Conservation (phyloP, 768 basidiomycete genomes). For the Pholiota molesta region DNA sequence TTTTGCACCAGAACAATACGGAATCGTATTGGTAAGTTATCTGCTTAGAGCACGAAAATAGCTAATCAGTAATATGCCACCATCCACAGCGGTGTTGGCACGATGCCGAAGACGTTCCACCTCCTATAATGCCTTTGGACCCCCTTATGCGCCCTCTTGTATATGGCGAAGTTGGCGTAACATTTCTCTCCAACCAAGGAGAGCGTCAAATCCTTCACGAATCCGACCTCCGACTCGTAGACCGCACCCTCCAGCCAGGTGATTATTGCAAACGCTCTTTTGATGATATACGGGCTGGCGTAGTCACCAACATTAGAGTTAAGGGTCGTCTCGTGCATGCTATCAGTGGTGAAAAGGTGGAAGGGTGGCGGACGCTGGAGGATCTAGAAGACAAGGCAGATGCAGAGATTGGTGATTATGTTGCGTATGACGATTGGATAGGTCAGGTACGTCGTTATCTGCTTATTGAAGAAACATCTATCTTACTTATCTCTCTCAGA, state of each 20-base stretch:
- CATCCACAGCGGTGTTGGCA: constrained; percentile 89
- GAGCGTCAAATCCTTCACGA: constrained; percentile 75
- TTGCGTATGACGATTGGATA: constrained; percentile 84
- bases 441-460: constrained; percentile 67
- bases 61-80: background rate
- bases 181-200: constrained; percentile 53
- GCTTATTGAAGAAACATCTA: background rate
- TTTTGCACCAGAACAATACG: constrained; percentile 44
- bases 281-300: constrained; percentile 75
- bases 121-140: constrained; percentile 47
- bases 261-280: constrained; percentile 82
- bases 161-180: constrained; percentile 83
- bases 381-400: constrained; percentile 61
- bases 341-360: constrained; percentile 60
- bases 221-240: constrained; percentile 67
- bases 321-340: constrained; percentile 76
- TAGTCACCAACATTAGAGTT: constrained; percentile 66
- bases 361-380: constrained; percentile 63
- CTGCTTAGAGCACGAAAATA: background rate
- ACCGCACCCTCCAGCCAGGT: constrained; percentile 77
- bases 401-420: constrained; percentile 81
- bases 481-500: constrained; percentile 7
- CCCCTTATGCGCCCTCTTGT: constrained; percentile 75
- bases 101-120: constrained; percentile 73
- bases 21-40: constrained; percentile 66